These are phyloP conservation scores for Hylodesmum podocarpum DNA, from an alignment of 306 rosid species.

Conservation along the genomic window DNA sequence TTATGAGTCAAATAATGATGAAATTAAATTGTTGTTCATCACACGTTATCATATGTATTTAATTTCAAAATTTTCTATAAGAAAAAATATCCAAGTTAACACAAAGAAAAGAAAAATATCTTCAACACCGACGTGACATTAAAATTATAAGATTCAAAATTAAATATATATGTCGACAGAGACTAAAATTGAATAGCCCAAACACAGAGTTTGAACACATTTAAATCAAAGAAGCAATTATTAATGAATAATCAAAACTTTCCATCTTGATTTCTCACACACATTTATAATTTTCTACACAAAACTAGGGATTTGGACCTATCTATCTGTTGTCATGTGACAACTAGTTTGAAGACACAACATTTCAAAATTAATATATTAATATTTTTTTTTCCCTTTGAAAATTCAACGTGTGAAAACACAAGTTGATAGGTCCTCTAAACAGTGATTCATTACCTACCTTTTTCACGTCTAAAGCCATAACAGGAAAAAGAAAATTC, in stretches of 20 bases:
- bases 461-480: background rate
- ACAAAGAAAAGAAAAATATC: background rate
- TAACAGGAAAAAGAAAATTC: conserved; percentile 20
- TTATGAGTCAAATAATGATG: background rate
- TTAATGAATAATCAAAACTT: background rate
- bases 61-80: background rate
- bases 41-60: too few relatives aligned
- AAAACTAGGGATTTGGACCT: conserved; percentile 25
- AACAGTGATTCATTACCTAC: background rate
- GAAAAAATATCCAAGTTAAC: background rate
- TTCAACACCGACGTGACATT: background rate
- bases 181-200: background rate
- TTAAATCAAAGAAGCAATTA: background rate
- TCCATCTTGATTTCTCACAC: background rate
- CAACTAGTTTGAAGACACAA: background rate
- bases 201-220: background rate
- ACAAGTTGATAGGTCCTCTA: background rate
- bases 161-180: background rate
- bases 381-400: conserved; percentile 18
- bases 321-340: background rate
- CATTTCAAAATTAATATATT: background rate
- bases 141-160: background rate
- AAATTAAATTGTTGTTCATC: too few relatives aligned
- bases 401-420: conserved; percentile 32
- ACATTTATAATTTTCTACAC: background rate